A percentile compares a stretch with the other conserved stretches of the same genome.
phyloP scores from a whole-genome alignment of 2,329 filamentous ascomycete genomes.

The Meredithiella fracta region DNA sequence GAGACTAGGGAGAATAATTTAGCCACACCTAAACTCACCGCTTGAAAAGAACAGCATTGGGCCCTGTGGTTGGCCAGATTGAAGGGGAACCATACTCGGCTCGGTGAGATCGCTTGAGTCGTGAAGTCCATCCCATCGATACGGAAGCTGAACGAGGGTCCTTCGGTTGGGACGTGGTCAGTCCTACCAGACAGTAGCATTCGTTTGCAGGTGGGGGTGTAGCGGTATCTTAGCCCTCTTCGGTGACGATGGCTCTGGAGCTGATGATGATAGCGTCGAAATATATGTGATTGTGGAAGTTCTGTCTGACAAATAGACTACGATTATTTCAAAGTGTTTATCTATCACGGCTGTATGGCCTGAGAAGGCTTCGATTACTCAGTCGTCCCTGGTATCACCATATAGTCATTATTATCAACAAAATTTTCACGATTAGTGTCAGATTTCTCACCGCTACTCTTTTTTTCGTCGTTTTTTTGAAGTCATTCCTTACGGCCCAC shows the following conservation, averaged over 20 bases:
- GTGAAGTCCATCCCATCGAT: neutral
- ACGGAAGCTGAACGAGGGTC: neutral
- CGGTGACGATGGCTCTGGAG: no score
- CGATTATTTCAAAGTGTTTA: no score
- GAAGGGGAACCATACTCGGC: neutral
- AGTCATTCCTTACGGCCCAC: neutral
- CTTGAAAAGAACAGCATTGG: neutral
- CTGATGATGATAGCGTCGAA: no score
- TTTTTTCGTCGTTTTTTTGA: neutral
- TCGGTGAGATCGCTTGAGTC: neutral
- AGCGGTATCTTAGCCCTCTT: neutral
- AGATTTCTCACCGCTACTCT: neutral
- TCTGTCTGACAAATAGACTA: no score
- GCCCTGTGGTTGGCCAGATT: neutral
- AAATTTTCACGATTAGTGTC: neutral
- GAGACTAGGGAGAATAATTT: neutral
- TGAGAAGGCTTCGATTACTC: neutral
- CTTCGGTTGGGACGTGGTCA: neutral
- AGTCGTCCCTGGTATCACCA: neutral
- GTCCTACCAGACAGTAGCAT: neutral
- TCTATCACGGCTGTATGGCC: neutral
- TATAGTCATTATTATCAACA: neutral
- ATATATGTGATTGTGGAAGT: no score
- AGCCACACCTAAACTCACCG: constrained; percentile 2
- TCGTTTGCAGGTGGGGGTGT: no score